Percentiles rank a stretch among this genome's conserved stretches.
phyloP scores from a whole-genome alignment of 2,329 filamentous ascomycete species.

The Neocatenulostroma microsporum region DNA sequence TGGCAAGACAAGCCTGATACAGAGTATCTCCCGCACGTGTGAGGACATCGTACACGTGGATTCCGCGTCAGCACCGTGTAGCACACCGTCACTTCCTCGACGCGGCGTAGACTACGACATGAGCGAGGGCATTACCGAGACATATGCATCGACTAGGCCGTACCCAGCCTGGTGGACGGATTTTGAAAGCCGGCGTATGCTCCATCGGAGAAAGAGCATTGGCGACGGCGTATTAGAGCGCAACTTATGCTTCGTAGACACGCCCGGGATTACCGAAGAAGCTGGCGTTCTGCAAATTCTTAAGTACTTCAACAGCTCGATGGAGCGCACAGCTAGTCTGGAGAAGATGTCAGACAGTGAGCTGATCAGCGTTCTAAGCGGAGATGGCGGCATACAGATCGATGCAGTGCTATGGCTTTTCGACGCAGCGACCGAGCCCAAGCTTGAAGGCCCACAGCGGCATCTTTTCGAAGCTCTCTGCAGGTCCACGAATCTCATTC shows the following conservation, averaged over 20 bases:
- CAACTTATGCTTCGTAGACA: slow-evolving; percentile 91
- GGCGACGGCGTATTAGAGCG: slow-evolving; percentile 75
- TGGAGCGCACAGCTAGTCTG: slow-evolving; percentile 56
- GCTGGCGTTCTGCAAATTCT: slow-evolving; percentile 33
- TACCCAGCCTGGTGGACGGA: slow-evolving; percentile 89
- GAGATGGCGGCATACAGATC: slow-evolving; percentile 73
- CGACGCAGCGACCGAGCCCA: slow-evolving; percentile 43
- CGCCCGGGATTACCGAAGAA: slow-evolving; percentile 55
- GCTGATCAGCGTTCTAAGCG: slow-evolving; percentile 67
- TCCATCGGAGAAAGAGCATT: slow-evolving; percentile 59
- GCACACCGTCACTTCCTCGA: background rate
- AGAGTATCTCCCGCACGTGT: slow-evolving; percentile 76
- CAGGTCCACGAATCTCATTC: slow-evolving; percentile 72
- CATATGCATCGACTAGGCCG: slow-evolving; percentile 44
- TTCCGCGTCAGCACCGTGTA: slow-evolving; percentile 29
- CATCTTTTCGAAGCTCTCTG: slow-evolving; percentile 42
- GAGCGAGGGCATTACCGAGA: slow-evolving; percentile 28
- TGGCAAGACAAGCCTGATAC: slow-evolving; percentile 85
- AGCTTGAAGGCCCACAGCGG: slow-evolving; percentile 11
- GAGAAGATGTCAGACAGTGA: slow-evolving; percentile 62
- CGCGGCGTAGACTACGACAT: background rate
- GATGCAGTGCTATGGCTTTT: slow-evolving; percentile 82
- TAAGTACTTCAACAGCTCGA: slow-evolving; percentile 61
- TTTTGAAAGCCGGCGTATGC: slow-evolving; percentile 56
- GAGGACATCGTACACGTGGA: slow-evolving; percentile 94